phyloP scores from a whole-genome alignment of 2,329 filamentous ascomycete genomes.

The Alternaria gaisen region DNA sequence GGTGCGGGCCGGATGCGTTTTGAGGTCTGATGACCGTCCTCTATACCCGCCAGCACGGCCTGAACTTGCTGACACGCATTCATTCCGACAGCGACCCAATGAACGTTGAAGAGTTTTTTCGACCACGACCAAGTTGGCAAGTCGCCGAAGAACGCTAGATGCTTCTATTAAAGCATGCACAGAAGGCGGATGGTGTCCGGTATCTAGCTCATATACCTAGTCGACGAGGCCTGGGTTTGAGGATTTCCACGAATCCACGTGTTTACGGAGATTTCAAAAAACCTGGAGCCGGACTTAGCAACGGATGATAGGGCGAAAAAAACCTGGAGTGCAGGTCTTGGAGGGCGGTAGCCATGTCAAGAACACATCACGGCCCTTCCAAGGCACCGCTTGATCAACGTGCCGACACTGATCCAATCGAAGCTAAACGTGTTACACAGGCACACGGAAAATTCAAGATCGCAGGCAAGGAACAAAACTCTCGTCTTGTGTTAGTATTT shows the following conservation, averaged over 20 bases:
- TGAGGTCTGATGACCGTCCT: conserved; percentile 17
- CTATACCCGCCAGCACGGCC: background rate
- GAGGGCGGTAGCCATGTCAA: background rate
- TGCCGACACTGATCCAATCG: background rate
- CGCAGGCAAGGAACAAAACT: background rate
- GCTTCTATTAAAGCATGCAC: conserved; percentile 2
- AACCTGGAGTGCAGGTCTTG: background rate
- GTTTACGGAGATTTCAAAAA: conserved; percentile 1
- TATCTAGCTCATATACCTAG: conserved; percentile 3
- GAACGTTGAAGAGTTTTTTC: background rate
- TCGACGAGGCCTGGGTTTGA: background rate
- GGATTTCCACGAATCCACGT: conserved; percentile 16
- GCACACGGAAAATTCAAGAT: background rate
- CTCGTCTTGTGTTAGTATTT: background rate
- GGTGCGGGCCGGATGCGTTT: conserved; percentile 19
- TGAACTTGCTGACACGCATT: background rate
- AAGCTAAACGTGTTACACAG: background rate
- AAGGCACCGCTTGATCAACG: background rate
- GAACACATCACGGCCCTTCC: background rate
- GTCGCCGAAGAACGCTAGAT: conserved; percentile 11
- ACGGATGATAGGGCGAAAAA: background rate
- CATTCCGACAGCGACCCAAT: conserved; percentile 21
- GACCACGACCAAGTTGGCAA: conserved; percentile 14
- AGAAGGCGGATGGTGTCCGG: conserved; percentile 3
- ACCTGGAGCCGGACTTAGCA: conserved; percentile 5